These are phyloP conservation scores for Diaporthe eres DNA, from an alignment of 2,329 filamentous ascomycete species.

Conservation along the genomic window DNA sequence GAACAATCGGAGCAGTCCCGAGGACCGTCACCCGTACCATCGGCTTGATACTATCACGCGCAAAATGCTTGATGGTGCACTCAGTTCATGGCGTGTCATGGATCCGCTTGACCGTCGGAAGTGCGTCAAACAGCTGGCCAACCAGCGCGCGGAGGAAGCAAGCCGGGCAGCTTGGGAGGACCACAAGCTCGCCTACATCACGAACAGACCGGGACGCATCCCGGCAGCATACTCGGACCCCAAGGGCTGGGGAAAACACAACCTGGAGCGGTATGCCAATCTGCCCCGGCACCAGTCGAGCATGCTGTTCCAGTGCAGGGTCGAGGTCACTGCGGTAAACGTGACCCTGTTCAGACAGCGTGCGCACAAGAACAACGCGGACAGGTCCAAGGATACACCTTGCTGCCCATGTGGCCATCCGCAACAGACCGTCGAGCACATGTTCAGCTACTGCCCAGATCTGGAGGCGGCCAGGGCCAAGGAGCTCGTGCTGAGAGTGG, in stretches of 20 bases:
- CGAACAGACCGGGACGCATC: not conserved
- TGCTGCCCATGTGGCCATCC: not conserved
- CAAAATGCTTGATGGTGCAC: not conserved
- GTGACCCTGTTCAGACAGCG: not conserved
- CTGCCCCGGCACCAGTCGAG: slow-evolving; percentile 4
- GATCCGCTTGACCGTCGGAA: not conserved
- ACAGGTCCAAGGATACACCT: slow-evolving; percentile 4
- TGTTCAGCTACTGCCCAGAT: slow-evolving; percentile 9
- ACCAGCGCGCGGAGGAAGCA: not conserved
- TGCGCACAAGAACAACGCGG: not conserved
- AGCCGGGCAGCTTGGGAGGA: not conserved
- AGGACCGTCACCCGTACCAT: not conserved
- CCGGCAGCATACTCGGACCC: not conserved
- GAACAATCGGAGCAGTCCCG: not conserved
- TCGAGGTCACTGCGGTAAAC: not conserved
- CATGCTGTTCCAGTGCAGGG: slow-evolving; percentile 1
- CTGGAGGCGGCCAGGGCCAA: not conserved
- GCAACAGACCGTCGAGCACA: not conserved
- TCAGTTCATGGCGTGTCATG: not conserved
- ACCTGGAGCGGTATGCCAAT: not conserved
- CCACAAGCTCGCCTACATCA: not conserved
- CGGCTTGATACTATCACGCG: not conserved
- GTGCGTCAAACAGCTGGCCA: not conserved
- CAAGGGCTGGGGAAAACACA: not conserved
- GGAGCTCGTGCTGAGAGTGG: not conserved